Evolutionary conservation across 495 filamentous ascomycete species (phyloP).

Genomic region (Cudoniella acicularis): DNA sequence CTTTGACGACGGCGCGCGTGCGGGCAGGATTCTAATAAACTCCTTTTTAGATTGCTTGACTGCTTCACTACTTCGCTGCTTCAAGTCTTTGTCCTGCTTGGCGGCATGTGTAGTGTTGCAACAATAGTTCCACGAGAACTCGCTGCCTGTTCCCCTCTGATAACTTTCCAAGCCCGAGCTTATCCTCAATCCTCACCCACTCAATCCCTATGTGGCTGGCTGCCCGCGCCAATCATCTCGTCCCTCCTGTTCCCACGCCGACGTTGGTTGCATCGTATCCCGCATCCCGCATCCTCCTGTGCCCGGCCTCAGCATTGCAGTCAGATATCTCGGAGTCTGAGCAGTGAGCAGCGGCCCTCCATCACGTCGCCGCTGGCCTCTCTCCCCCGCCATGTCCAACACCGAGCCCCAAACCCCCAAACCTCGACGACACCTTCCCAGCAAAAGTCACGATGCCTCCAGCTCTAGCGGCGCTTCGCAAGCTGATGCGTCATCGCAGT

Average conservation of each 20-base stretch:
- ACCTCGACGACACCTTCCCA: not conserved
- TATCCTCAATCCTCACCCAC: no score
- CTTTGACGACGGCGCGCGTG: no score
- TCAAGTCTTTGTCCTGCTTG: no score
- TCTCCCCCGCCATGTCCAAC: constrained; percentile 21
- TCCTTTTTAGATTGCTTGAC: no score
- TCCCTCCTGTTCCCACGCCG: constrained; percentile 9
- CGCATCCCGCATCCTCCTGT: not conserved
- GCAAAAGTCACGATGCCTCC: not conserved
- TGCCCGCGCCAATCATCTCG: constrained; percentile 4
- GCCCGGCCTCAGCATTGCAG: not conserved
- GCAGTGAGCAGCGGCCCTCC: not conserved
- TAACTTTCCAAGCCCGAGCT: not conserved
- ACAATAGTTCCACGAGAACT: not conserved
- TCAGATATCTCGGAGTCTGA: not conserved
- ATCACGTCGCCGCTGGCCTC: constrained; percentile 3
- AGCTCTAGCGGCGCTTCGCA: not conserved
- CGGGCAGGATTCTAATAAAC: no score
- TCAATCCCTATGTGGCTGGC: constrained; percentile 7
- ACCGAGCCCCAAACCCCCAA: constrained; percentile 13
- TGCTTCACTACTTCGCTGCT: no score
- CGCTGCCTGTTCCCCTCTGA: not conserved
- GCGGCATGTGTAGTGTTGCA: no score
- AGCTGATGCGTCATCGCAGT: not conserved
- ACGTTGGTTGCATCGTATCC: constrained; percentile 8